These are phyloP conservation scores for Myotisia sp. DNA, from an alignment of 2,329 filamentous ascomycete genomes.

Conservation along the genomic window DNA sequence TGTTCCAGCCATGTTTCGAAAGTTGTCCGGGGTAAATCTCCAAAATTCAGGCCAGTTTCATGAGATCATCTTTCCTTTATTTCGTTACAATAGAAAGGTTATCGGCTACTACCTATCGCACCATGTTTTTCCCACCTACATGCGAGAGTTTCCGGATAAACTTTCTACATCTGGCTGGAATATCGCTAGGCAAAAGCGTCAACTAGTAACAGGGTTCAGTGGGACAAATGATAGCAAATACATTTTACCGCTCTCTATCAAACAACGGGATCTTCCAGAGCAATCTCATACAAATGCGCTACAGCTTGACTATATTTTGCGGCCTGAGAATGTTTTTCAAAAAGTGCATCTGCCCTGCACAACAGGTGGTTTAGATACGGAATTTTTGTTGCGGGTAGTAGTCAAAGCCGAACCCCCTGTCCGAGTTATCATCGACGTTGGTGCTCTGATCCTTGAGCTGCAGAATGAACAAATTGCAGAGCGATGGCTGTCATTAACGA, in stretches of 20 bases:
- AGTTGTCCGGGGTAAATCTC: conserved; percentile 43
- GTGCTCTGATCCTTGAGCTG: conserved; percentile 50
- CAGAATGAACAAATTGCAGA: conserved; percentile 39
- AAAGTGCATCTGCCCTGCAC: conserved; percentile 9
- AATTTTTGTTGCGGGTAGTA: conserved; percentile 33
- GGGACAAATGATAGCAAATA: conserved; percentile 48
- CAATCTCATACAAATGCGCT: conserved; percentile 50
- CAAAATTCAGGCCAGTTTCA: conserved; percentile 30
- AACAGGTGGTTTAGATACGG: conserved; percentile 20
- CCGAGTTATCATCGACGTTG: conserved; percentile 51
- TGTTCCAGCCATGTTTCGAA: conserved; percentile 22
- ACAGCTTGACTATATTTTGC: conserved; percentile 44
- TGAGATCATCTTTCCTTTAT: conserved; percentile 9
- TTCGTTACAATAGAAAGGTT: conserved; percentile 10
- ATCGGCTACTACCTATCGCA: conserved; percentile 47
- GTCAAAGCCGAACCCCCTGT: conserved; percentile 25
- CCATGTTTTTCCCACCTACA: conserved; percentile 44
- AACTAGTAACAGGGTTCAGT: conserved; percentile 48
- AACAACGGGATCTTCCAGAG: conserved; percentile 36
- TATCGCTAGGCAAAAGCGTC: conserved; percentile 33
- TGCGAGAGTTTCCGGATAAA: conserved; percentile 46
- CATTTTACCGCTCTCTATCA: conserved; percentile 40
- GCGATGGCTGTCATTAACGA: conserved; percentile 32
- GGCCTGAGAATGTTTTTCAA: conserved; percentile 31
- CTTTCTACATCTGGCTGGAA: conserved; percentile 53